These are phyloP conservation scores for Drechmeria coniospora DNA, from an alignment of 2,329 filamentous ascomycete genomes.

Conservation along the genomic window DNA sequence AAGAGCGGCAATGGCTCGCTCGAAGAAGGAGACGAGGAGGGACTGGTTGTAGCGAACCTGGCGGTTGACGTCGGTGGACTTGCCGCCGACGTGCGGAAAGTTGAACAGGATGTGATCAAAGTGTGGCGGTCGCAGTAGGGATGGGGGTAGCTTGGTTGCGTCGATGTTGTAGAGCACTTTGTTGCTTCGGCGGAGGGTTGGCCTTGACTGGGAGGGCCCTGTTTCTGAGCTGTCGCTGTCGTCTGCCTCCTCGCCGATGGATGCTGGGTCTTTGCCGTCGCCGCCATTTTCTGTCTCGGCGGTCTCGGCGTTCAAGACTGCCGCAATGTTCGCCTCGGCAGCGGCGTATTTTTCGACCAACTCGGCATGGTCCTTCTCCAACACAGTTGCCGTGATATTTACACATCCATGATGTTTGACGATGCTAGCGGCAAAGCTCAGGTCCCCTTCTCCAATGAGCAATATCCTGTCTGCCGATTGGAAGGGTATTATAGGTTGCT, in stretches of 20 bases:
- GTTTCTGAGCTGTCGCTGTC: conserved; percentile 5
- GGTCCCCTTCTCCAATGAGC: conserved; percentile 65
- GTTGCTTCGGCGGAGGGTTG: conserved; percentile 12
- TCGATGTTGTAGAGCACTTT: conserved; percentile 37
- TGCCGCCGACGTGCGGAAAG: conserved; percentile 90
- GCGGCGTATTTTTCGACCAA: conserved; percentile 64
- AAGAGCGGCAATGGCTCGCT: conserved; percentile 24
- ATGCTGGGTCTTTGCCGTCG: conserved; percentile 1
- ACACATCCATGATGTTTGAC: conserved; percentile 49
- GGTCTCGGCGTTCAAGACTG: conserved; percentile 20
- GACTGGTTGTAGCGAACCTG: conserved; percentile 88
- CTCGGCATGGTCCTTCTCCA: conserved; percentile 40
- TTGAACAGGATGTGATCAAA: conserved; percentile 85
- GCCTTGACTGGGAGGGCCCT: conserved; percentile 2
- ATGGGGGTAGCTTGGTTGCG: conserved; percentile 42
- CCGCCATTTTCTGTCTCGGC: conserved; percentile 1
- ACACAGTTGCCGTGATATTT: conserved; percentile 53
- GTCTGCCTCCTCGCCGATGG: conserved; percentile 3
- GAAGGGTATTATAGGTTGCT: conserved; percentile 49
- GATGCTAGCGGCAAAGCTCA: conserved; percentile 60
- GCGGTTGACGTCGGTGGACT: conserved; percentile 82
- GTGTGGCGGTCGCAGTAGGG: conserved; percentile 21
- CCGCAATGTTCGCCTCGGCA: conserved; percentile 40
- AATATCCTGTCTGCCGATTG: conserved; percentile 51
- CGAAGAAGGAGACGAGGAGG: conserved; percentile 55